These are phyloP conservation scores for Grosmannia penicillata DNA, from an alignment of 2,329 filamentous ascomycete species.

Conservation along the genomic window DNA sequence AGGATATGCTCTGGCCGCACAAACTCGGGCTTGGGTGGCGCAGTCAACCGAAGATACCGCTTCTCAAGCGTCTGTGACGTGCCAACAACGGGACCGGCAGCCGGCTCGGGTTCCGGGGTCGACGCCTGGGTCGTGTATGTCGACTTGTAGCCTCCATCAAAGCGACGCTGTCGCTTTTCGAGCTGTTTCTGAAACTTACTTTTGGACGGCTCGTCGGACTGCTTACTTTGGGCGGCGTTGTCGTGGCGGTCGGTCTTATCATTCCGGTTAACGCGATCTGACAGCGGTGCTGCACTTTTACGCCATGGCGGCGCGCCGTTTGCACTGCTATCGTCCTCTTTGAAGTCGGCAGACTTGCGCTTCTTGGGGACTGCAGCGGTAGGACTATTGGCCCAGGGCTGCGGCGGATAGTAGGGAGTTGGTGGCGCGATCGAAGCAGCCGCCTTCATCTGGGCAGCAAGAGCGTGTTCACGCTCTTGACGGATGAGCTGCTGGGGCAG, in stretches of 20 bases:
- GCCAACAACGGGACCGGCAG: constrained; percentile 65
- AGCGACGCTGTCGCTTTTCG: constrained; percentile 82
- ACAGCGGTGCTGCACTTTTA: constrained; percentile 44
- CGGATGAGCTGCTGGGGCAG: constrained; percentile 74
- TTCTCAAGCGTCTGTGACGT: constrained; percentile 79
- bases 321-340: constrained; percentile 26
- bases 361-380: constrained; percentile 45
- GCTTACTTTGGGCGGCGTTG: constrained; percentile 7
- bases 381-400: too few species aligned
- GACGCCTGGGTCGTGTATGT: constrained; percentile 36
- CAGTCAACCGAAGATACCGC: constrained; percentile 83
- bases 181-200: constrained; percentile 85
- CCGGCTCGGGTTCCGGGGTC: constrained; percentile 25
- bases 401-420: constrained; percentile 3
- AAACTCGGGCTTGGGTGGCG: constrained; percentile 72
- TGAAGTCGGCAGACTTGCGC: constrained; percentile 61
- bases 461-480: constrained; percentile 39
- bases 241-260: constrained; percentile 20
- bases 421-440: constrained; percentile 5
- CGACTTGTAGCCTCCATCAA: constrained; percentile 52
- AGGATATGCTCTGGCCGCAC: constrained; percentile 75
- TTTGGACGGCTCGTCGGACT: constrained; percentile 23
- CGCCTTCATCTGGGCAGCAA: constrained; percentile 1
- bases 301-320: constrained; percentile 55
- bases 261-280: constrained; percentile 54